Evolutionary conservation across 2,329 filamentous ascomycete species (phyloP).

Genomic region (Sclerotinia glacialis): DNA sequence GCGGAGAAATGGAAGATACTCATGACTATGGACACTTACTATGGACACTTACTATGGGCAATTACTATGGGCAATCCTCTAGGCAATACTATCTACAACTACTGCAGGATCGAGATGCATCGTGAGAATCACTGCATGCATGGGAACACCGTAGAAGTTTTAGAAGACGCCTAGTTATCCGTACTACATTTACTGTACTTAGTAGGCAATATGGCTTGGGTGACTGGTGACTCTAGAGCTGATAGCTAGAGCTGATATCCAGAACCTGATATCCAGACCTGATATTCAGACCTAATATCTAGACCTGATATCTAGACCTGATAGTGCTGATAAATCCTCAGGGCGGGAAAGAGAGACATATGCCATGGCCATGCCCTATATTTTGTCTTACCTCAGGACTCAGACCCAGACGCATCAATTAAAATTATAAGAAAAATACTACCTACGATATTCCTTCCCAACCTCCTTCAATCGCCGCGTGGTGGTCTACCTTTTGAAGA

Average conservation of each 20-base stretch:
- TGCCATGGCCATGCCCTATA: background rate
- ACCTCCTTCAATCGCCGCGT: constrained; percentile 7
- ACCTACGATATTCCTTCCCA: constrained; percentile 4
- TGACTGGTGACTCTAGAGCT: background rate
- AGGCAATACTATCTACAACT: constrained; percentile 1
- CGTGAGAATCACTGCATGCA: constrained; percentile 10
- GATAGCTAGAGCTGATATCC: background rate
- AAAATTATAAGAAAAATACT: background rate
- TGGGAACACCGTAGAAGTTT: background rate
- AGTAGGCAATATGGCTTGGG: background rate
- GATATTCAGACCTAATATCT: too few relatives aligned
- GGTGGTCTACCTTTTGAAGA: background rate
- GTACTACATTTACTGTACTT: constrained; percentile 1
- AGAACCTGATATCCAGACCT: too few relatives aligned
- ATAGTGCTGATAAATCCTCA: background rate
- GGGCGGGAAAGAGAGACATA: constrained; percentile 4
- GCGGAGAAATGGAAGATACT: background rate
- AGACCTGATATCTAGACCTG: too few relatives aligned
- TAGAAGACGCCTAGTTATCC: background rate
- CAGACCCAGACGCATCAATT: background rate
- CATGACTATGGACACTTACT: background rate
- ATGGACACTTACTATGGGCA: too few relatives aligned
- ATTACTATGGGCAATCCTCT: background rate
- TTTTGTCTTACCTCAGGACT: background rate
- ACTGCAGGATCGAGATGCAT: constrained; percentile 11